These are phyloP conservation scores for Mollisiaceae sp. DNA, from an alignment of 2,329 filamentous ascomycete genomes.

Conservation along the genomic window DNA sequence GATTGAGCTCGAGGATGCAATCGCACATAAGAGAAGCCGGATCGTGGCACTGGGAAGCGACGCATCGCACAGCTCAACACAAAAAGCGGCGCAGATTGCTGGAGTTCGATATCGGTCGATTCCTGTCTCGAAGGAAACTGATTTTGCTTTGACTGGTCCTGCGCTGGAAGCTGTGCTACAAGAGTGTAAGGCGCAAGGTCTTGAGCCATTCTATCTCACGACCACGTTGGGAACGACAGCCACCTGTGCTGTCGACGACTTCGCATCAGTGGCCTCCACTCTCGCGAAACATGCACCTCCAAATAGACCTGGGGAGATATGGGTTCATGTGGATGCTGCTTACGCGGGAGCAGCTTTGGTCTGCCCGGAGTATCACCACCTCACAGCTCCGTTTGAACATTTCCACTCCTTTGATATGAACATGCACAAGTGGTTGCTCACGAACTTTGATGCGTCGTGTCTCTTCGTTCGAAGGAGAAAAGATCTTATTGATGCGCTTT, in stretches of 20 bases:
- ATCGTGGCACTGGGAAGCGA: constrained; percentile 83
- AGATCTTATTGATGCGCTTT: constrained; percentile 80
- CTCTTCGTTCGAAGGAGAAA: constrained; percentile 77
- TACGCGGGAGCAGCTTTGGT: constrained; percentile 88
- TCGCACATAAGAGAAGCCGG: constrained; percentile 67
- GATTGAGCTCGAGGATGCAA: constrained; percentile 70
- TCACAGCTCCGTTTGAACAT: constrained; percentile 62
- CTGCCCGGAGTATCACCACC: constrained; percentile 77
- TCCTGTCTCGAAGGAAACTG: constrained; percentile 63
- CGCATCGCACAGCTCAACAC: constrained; percentile 81
- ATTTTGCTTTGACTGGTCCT: constrained; percentile 72
- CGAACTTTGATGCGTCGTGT: constrained; percentile 86
- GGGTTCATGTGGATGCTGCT: constrained; percentile 93
- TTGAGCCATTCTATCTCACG: constrained; percentile 87
- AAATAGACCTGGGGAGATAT: constrained; percentile 60
- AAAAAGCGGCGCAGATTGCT: constrained; percentile 85
- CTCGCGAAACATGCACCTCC: constrained; percentile 46
- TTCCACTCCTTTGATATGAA: constrained; percentile 95
- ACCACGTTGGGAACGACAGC: constrained; percentile 85
- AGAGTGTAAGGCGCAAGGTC: constrained; percentile 67
- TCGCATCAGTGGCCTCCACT: constrained; percentile 50
- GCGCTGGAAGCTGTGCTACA: constrained; percentile 66
- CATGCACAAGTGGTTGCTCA: constrained; percentile 96
- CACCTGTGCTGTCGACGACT: constrained; percentile 86
- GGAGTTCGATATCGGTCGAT: constrained; percentile 82